Conservation (phyloP, 2,329 filamentous ascomycete species). For the Sarocladium oryzae region DNA sequence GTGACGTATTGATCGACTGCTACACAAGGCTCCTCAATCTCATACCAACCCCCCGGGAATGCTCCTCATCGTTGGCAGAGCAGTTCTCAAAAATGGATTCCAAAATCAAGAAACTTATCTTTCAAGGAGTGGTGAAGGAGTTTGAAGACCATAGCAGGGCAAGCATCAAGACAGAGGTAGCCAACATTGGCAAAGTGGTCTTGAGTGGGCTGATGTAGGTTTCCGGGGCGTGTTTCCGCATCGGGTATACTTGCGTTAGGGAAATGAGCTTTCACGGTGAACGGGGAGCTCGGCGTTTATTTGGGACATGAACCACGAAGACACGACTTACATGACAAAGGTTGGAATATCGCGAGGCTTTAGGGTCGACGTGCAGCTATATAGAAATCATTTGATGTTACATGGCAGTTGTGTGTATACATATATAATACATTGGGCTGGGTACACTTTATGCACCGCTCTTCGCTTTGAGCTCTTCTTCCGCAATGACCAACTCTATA, state of each 20-base stretch:
- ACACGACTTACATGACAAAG: neutral
- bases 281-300: too few relatives aligned
- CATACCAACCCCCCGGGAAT: conserved; percentile 68
- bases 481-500: conserved; percentile 63
- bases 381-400: neutral
- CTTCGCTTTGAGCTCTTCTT: conserved; percentile 40
- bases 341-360: too few relatives aligned
- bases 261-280: too few relatives aligned
- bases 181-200: conserved; percentile 81
- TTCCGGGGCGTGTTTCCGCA: too few relatives aligned
- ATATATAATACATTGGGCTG: neutral
- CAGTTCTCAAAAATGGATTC: conserved; percentile 86
- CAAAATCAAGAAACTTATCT: conserved; percentile 78
- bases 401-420: too few relatives aligned
- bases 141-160: conserved; percentile 82
- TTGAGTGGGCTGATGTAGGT: conserved; percentile 71
- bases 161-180: conserved; percentile 73
- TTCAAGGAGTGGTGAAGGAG: conserved; percentile 80
- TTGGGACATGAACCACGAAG: conserved; percentile 13
- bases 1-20: conserved; percentile 89
- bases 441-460: neutral
- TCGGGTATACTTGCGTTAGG: too few relatives aligned
- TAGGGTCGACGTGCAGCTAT: too few relatives aligned
- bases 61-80: conserved; percentile 66
- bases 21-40: conserved; percentile 75